These are phyloP conservation scores for Pyrus hybrid DNA, from an alignment of 331 rosid genomes.

Conservation along the genomic window DNA sequence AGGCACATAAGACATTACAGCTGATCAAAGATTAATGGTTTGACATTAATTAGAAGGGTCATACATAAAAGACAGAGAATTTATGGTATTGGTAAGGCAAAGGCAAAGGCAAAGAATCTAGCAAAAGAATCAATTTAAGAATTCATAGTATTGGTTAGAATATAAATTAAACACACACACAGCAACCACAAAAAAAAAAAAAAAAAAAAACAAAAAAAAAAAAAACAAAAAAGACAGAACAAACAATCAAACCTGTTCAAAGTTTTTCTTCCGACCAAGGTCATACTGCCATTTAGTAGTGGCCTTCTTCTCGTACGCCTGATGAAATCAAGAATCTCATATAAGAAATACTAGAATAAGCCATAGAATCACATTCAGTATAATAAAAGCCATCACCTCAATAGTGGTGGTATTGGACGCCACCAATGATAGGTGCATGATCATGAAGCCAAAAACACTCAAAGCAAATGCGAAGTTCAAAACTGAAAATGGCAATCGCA, in stretches of 20 bases:
- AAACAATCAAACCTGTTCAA: slow-evolving; percentile 40
- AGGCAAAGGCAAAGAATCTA: not conserved
- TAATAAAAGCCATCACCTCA: slow-evolving; percentile 39
- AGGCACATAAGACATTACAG: not conserved
- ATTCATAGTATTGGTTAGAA: not conserved
- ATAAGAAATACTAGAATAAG: not conserved
- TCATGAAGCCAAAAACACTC: slow-evolving; percentile 58
- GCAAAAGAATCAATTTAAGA: not conserved
- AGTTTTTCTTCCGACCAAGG: slow-evolving; percentile 61
- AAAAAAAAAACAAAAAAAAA: no score
- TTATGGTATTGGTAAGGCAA: not conserved
- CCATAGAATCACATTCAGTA: not conserved
- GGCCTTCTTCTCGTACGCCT: slow-evolving; percentile 58
- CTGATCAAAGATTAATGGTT: no score
- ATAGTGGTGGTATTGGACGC: slow-evolving; percentile 58
- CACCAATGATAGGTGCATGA: slow-evolving; percentile 57
- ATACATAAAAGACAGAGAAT: not conserved
- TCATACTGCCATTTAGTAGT: slow-evolving; percentile 49
- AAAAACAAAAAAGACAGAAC: not conserved
- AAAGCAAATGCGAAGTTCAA: slow-evolving; percentile 53
- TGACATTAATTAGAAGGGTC: not conserved
- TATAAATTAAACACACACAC: not conserved
- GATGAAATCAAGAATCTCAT: slow-evolving; percentile 5
- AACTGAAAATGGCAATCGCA: slow-evolving; percentile 34
- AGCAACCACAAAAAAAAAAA: no score